Percentiles rank a stretch among this genome's conserved stretches.
These are phyloP conservation scores for Fusarium protoensiforme DNA, from an alignment of 2,329 filamentous ascomycete species.

Conservation along the genomic window DNA sequence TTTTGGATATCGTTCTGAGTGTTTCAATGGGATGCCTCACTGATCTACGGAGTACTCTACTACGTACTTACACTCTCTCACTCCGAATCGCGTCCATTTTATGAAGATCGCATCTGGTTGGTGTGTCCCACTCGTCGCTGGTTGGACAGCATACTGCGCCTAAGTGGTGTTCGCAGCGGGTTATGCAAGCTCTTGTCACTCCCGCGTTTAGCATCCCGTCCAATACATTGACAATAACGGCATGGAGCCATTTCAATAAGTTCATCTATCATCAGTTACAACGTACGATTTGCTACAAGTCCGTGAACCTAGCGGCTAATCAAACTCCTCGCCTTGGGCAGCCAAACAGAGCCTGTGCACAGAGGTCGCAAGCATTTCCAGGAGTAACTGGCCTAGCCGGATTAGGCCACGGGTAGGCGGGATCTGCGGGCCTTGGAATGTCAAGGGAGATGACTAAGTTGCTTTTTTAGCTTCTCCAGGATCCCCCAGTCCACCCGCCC, in stretches of 20 bases:
- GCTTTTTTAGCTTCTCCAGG: constrained; percentile 10
- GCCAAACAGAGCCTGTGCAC: constrained; percentile 1
- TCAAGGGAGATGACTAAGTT: constrained; percentile 31
- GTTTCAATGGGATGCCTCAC: too few species aligned
- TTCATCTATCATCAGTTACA: background rate
- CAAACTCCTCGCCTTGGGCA: constrained; percentile 2
- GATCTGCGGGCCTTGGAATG: constrained; percentile 32
- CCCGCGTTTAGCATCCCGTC: background rate
- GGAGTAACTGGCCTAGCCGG: constrained; percentile 1
- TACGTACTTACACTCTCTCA: too few species aligned
- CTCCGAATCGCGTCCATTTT: background rate
- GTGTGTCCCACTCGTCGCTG: constrained; percentile 2
- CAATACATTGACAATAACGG: background rate
- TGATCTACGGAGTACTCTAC: background rate
- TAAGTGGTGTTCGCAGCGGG: constrained; percentile 18
- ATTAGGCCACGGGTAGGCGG: constrained; percentile 13
- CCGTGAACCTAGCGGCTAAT: background rate
- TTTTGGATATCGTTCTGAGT: background rate
- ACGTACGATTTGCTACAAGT: constrained; percentile 1
- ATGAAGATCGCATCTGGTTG: background rate
- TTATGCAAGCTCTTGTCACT: constrained; percentile 25
- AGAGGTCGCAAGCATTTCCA: constrained; percentile 1
- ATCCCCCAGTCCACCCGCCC: constrained; percentile 20
- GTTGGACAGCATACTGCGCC: constrained; percentile 25
- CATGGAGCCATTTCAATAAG: background rate